A percentile compares a stretch with the other conserved stretches of the same genome.
Evolutionary conservation across 2,329 filamentous ascomycete genomes (phyloP).

Genomic region (Neonectria neomacrospora): DNA sequence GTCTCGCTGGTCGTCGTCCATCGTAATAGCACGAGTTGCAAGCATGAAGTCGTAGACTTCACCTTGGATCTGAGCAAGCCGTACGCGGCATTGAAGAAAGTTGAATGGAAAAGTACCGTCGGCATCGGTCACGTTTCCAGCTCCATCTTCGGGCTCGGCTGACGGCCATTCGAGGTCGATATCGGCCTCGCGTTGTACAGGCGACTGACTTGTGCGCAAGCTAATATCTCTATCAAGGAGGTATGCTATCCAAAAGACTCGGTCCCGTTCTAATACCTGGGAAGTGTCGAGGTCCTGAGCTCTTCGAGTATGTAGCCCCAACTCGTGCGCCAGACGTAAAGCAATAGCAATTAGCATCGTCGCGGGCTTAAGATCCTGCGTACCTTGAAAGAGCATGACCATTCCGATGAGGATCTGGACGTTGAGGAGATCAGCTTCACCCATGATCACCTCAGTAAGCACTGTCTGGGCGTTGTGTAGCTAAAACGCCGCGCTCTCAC

Average conservation of each 20-base stretch:
- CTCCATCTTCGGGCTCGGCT: too few relatives aligned
- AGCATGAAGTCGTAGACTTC: too few relatives aligned
- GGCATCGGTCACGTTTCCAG: too few relatives aligned
- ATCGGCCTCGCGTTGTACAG: constrained; percentile 21
- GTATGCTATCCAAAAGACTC: constrained; percentile 48
- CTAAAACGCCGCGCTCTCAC: background rate
- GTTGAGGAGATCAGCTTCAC: background rate
- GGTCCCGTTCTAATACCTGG: constrained; percentile 1
- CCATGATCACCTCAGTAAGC: constrained; percentile 12
- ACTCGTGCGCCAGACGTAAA: constrained; percentile 22
- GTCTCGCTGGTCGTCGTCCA: too few relatives aligned
- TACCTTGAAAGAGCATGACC: constrained; percentile 21
- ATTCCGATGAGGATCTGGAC: constrained; percentile 31
- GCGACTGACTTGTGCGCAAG: constrained; percentile 12
- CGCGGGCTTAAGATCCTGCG: constrained; percentile 13
- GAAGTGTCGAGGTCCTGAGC: background rate
- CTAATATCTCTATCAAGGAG: constrained; percentile 42
- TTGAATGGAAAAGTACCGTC: background rate
- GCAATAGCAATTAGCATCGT: constrained; percentile 26
- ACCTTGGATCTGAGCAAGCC: too few relatives aligned
- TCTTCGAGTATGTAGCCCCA: constrained; percentile 17
- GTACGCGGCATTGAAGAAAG: background rate
- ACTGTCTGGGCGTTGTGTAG: constrained; percentile 31
- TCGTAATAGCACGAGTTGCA: too few relatives aligned
- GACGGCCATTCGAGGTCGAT: constrained; percentile 15